phyloP scores from a whole-genome alignment of 2,329 filamentous ascomycete genomes.

The Trichoderma oligosporum region DNA sequence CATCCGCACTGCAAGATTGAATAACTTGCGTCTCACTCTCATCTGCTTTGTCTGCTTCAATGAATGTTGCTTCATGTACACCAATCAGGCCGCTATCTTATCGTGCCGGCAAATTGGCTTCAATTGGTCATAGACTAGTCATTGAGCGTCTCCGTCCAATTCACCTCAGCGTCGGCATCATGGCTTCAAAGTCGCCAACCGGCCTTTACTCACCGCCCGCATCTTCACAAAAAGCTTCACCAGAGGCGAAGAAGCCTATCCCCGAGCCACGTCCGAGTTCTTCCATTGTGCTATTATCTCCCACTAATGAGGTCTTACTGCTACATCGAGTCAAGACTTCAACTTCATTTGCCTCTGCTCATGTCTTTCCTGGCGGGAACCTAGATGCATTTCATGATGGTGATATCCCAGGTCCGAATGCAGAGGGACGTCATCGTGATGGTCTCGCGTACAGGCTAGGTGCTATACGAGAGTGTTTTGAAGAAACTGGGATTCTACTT shows the following conservation, averaged over 20 bases:
- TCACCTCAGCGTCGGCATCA: not conserved
- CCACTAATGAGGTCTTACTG: conserved; percentile 80
- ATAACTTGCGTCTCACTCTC: not conserved
- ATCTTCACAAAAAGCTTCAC: conserved; percentile 14
- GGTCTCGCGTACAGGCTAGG: conserved; percentile 71
- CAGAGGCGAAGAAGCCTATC: conserved; percentile 27
- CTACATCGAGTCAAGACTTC: conserved; percentile 82
- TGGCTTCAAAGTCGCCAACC: conserved; percentile 10
- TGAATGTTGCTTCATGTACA: conserved; percentile 14
- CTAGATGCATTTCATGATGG: conserved; percentile 76
- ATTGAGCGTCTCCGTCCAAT: not conserved
- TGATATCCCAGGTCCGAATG: conserved; percentile 41
- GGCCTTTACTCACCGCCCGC: conserved; percentile 17
- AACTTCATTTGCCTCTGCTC: conserved; percentile 80
- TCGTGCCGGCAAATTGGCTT: not conserved
- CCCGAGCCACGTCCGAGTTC: conserved; percentile 60
- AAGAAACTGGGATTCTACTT: conserved; percentile 87
- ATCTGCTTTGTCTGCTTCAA: not conserved
- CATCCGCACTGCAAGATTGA: not conserved
- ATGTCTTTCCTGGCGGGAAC: conserved; percentile 93
- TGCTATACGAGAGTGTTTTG: conserved; percentile 87
- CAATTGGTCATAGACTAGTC: not conserved
- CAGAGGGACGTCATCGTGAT: conserved; percentile 63
- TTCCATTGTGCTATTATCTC: conserved; percentile 81
- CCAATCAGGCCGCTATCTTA: conserved; percentile 10